Evolutionary conservation across 768 basidiomycete species (phyloP).

Genomic region (Rhodotorula kratochvilovae): DNA sequence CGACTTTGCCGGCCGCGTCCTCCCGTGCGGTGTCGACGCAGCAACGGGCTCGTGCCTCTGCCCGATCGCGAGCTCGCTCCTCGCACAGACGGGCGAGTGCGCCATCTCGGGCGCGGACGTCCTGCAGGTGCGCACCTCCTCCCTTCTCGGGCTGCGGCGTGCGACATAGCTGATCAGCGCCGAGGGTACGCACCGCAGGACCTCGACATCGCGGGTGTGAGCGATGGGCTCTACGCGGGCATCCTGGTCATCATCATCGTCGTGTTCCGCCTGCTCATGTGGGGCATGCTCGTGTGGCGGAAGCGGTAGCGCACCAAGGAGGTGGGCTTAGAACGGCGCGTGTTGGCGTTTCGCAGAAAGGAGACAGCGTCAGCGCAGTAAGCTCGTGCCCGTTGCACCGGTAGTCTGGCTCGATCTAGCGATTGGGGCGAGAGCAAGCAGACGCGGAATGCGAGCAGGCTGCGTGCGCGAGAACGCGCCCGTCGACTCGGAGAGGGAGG

Average conservation of each 20-base stretch:
- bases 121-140: slow-evolving; percentile 40
- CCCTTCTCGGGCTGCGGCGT: neutral
- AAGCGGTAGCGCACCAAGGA: neutral
- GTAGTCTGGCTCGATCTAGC: too few relatives aligned
- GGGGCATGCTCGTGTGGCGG: slow-evolving; percentile 3
- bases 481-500: too few relatives aligned
- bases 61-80: slow-evolving; percentile 54
- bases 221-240: slow-evolving; percentile 53
- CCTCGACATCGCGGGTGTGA: slow-evolving; percentile 53
- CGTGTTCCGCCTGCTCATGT: slow-evolving; percentile 45
- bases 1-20: slow-evolving; percentile 54
- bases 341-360: too few relatives aligned
- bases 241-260: slow-evolving; percentile 54
- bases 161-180: neutral
- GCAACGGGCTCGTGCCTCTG: slow-evolving; percentile 52
- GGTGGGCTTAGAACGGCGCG: too few relatives aligned
- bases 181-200: slow-evolving; percentile 38
- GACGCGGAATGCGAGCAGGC: too few relatives aligned
- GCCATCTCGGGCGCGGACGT: slow-evolving; percentile 57
- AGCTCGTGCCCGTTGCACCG: too few relatives aligned
- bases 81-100: slow-evolving; percentile 49
- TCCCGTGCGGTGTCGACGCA: slow-evolving; percentile 49
- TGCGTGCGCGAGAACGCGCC: too few relatives aligned
- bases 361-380: too few relatives aligned
- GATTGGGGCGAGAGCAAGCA: too few relatives aligned